Conservation (phyloP, 805 yeast species). For the Myxozyma geophila region DNA sequence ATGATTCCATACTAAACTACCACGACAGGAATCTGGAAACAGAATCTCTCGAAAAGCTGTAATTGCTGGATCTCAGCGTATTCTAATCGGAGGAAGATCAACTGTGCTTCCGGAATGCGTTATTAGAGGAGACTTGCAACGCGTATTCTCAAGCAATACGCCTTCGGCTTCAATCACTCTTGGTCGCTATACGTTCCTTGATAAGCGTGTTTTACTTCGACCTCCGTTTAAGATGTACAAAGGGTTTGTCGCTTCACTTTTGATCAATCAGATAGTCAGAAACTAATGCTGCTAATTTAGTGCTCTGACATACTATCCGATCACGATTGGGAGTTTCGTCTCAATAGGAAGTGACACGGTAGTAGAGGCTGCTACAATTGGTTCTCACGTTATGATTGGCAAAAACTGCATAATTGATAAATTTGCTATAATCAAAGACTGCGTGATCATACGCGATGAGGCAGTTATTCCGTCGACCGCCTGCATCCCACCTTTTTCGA, state of each 20-base stretch:
- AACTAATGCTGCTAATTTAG: constrained; percentile 3
- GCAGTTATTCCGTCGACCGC: constrained; percentile 45
- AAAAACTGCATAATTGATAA: constrained; percentile 43
- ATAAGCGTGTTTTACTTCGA: constrained; percentile 35
- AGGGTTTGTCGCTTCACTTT: constrained; percentile 14
- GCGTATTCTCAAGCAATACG: neutral
- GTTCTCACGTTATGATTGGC: constrained; percentile 48
- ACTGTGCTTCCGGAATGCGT: constrained; percentile 43
- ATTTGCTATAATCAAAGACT: constrained; percentile 47
- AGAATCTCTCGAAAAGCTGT: constrained; percentile 44
- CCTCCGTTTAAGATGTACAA: constrained; percentile 43
- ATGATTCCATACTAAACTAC: neutral
- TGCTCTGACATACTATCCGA: constrained; percentile 42
- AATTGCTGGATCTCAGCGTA: constrained; percentile 46
- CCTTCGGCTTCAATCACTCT: constrained; percentile 40
- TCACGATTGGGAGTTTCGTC: constrained; percentile 48
- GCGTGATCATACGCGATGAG: constrained; percentile 44
- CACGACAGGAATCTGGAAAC: constrained; percentile 43
- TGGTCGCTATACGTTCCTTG: constrained; percentile 46
- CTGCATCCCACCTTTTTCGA: constrained; percentile 46
- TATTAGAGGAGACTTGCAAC: constrained; percentile 45
- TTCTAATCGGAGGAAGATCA: constrained; percentile 47
- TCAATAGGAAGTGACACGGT: constrained; percentile 43
- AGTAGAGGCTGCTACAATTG: constrained; percentile 48
- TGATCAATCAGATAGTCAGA: neutral